These are phyloP conservation scores for Malus hybrid DNA, from an alignment of 331 rosid genomes.

Conservation along the genomic window DNA sequence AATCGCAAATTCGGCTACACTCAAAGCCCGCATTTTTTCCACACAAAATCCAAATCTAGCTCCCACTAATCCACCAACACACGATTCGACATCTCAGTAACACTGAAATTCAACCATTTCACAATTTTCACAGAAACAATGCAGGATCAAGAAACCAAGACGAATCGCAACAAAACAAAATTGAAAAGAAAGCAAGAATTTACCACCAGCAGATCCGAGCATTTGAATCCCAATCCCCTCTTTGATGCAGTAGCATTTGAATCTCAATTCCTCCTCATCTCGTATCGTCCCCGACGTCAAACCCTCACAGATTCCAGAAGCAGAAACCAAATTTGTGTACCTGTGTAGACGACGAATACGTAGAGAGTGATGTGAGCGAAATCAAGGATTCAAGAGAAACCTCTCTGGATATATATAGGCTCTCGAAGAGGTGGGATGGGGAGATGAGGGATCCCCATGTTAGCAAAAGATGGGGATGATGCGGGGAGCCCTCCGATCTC, in stretches of 20 bases:
- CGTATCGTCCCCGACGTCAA: conserved; percentile 2
- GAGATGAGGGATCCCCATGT: background rate
- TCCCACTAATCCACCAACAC: background rate
- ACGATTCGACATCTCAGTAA: background rate
- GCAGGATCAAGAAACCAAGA: background rate
- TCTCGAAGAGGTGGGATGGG: background rate
- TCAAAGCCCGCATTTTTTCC: conserved; percentile 9
- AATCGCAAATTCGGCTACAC: conserved; percentile 17
- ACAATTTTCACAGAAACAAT: background rate
- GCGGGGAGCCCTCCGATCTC: too few species aligned
- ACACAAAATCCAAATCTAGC: conserved; percentile 11
- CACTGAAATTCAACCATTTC: conserved; percentile 9
- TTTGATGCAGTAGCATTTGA: conserved; percentile 27
- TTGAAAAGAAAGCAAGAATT: background rate
- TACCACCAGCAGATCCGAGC: conserved; percentile 86
- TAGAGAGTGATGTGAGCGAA: background rate
- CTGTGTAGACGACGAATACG: background rate
- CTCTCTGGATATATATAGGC: background rate
- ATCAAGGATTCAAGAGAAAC: background rate
- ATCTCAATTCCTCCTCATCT: conserved; percentile 38
- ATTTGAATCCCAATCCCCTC: conserved; percentile 32
- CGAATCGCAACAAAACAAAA: background rate
- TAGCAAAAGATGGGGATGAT: too few species aligned
- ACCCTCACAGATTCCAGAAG: conserved; percentile 9
- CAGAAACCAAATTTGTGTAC: background rate